Conservation (phyloP, 1,139 yeast genomes). For the Kurtzmaniella quercitrusa region DNA sequence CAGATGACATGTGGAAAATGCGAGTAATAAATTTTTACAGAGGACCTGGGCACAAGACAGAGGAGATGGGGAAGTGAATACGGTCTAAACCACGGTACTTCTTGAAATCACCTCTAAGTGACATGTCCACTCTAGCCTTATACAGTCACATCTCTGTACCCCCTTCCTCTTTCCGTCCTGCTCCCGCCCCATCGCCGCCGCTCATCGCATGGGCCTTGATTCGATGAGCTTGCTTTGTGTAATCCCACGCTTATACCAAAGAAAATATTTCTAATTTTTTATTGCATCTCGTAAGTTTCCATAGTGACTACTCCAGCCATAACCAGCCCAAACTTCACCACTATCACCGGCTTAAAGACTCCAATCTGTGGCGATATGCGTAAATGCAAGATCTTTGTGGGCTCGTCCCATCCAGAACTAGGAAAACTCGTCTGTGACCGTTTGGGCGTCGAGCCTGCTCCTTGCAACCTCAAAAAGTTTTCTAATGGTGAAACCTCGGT, state of each 20-base stretch:
- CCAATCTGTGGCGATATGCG: slow-evolving; percentile 53
- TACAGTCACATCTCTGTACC: too few relatives aligned
- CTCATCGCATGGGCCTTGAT: not conserved
- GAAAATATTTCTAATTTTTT: not conserved
- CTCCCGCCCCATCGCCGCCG: not conserved
- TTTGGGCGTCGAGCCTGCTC: slow-evolving; percentile 93
- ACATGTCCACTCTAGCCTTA: too few relatives aligned
- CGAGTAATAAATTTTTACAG: too few relatives aligned
- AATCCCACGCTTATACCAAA: not conserved
- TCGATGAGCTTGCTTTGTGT: slow-evolving; percentile 1
- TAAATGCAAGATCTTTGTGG: slow-evolving; percentile 94
- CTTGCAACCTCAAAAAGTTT: slow-evolving; percentile 84
- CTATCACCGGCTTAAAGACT: not conserved
- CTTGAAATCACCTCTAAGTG: too few relatives aligned
- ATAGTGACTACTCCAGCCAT: slow-evolving; percentile 6
- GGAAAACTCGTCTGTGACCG: slow-evolving; percentile 87
- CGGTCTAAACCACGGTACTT: too few relatives aligned
- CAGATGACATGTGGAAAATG: too few relatives aligned
- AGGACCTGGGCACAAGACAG: too few relatives aligned
- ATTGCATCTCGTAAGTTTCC: slow-evolving; percentile 2
- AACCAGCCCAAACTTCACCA: slow-evolving; percentile 2
- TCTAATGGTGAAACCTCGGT: slow-evolving; percentile 97
- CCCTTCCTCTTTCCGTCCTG: too few relatives aligned
- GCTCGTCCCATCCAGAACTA: slow-evolving; percentile 91
- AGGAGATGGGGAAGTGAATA: too few relatives aligned